Evolutionary conservation across 306 rosid species (phyloP).

Genomic region (Cucurbita maxima): DNA sequence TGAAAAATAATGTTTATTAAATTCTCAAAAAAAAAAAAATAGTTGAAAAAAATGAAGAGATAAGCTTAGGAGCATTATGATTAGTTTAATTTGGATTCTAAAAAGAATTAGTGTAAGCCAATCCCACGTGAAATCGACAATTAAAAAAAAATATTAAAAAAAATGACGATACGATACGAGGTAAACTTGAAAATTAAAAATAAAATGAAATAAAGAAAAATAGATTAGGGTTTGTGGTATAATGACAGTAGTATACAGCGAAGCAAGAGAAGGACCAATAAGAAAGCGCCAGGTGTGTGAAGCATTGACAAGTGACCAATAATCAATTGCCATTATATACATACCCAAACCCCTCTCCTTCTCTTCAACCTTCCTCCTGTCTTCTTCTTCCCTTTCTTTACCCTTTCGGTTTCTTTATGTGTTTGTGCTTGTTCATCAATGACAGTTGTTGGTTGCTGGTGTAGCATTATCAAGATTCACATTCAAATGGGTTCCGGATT

Average conservation of each 20-base stretch:
- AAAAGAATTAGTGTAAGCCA: neutral
- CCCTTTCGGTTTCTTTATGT: no score
- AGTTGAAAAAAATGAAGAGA: neutral
- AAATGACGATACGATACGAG: no score
- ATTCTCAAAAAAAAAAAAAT: neutral
- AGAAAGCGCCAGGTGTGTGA: constrained; percentile 13
- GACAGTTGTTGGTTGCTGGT: constrained; percentile 75
- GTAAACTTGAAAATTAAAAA: neutral
- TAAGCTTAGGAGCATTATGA: neutral
- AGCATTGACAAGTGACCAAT: constrained; percentile 4
- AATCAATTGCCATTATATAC: constrained; percentile 9
- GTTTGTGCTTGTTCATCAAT: no score
- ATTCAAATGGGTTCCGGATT: constrained; percentile 17
- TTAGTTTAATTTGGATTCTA: neutral
- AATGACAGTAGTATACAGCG: constrained; percentile 35
- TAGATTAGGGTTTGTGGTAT: constrained; percentile 34
- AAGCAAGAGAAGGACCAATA: constrained; percentile 37
- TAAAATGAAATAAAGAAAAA: neutral
- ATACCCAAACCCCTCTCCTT: constrained; percentile 11
- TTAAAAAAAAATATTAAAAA: neutral
- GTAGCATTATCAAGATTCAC: constrained; percentile 99
- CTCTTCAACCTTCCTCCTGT: constrained; percentile 15
- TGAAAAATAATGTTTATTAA: neutral
- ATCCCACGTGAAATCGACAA: neutral
- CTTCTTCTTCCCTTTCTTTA: neutral